phyloP scores from a whole-genome alignment of 306 rosid genomes.

The Begonia masoniana region DNA sequence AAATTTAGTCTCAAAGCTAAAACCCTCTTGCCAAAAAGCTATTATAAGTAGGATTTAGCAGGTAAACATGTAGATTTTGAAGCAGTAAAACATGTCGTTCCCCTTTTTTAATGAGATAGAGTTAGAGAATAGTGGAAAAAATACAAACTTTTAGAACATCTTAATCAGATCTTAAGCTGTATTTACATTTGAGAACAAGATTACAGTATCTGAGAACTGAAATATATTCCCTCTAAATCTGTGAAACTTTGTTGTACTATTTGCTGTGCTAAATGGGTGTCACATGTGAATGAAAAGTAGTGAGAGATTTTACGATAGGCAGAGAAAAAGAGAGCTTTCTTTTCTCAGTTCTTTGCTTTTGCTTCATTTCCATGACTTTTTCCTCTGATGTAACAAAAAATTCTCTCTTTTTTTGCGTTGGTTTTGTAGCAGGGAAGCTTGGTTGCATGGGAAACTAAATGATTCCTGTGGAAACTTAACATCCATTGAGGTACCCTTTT shows the following conservation, averaged over 20 bases:
- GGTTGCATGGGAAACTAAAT: constrained; percentile 61
- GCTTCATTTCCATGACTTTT: constrained; percentile 15
- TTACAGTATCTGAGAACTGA: constrained; percentile 8
- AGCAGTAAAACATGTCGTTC: too few species aligned
- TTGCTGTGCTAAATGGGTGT: constrained; percentile 13
- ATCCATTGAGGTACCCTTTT: constrained; percentile 42
- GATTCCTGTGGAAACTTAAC: constrained; percentile 36
- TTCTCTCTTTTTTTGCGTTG: constrained; percentile 24
- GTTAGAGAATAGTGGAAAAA: too few species aligned
- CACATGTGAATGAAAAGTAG: constrained; percentile 32
- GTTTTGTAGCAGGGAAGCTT: constrained; percentile 52
- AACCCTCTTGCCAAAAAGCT: constrained; percentile 25
- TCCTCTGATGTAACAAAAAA: constrained; percentile 16
- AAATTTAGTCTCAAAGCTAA: constrained; percentile 51
- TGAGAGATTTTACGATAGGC: constrained; percentile 11
- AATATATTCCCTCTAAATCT: constrained; percentile 13
- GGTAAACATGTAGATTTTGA: too few species aligned
- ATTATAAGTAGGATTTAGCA: constrained; percentile 19
- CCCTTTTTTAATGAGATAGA: too few species aligned
- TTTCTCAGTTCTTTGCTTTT: constrained; percentile 7
- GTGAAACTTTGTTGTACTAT: constrained; percentile 33
- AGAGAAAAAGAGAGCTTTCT: constrained; percentile 32
- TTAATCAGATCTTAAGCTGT: too few species aligned
- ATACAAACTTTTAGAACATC: too few species aligned
- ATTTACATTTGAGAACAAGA: constrained; percentile 11